Evolutionary conservation across 2,329 filamentous ascomycete genomes (phyloP).

Genomic region (Fusarium proliferatum): DNA sequence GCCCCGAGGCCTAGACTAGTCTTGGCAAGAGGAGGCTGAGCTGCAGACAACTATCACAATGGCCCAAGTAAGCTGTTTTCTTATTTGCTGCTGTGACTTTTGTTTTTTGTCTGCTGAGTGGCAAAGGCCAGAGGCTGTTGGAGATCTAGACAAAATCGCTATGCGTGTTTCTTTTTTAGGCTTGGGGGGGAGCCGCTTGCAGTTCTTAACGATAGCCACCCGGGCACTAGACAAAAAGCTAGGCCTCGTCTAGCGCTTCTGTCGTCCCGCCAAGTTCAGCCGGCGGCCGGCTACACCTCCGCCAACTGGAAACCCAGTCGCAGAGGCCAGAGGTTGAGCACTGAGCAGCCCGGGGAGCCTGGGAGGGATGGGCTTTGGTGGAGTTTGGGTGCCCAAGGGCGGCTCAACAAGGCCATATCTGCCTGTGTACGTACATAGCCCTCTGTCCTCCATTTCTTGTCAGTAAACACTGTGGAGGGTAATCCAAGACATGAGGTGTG

Average conservation of each 20-base stretch:
- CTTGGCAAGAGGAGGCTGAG: constrained; percentile 36
- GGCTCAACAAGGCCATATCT: constrained; percentile 32
- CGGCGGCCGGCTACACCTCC: constrained; percentile 16
- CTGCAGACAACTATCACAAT: constrained; percentile 21
- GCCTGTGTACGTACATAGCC: constrained; percentile 1
- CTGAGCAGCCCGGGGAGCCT: constrained; percentile 20
- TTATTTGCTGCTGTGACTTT: not conserved
- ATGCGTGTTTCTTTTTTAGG: constrained; percentile 41
- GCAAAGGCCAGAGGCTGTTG: constrained; percentile 24
- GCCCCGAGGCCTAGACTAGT: constrained; percentile 28
- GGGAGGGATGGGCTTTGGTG: constrained; percentile 23
- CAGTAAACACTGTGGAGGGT: not conserved
- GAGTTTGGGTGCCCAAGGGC: constrained; percentile 30
- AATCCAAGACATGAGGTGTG: constrained; percentile 23
- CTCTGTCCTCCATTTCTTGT: constrained; percentile 13
- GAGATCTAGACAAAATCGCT: constrained; percentile 23
- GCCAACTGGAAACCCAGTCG: constrained; percentile 6
- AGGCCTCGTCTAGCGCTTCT: constrained; percentile 27
- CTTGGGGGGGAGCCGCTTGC: constrained; percentile 35
- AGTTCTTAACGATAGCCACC: constrained; percentile 39
- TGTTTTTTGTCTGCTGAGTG: constrained; percentile 29
- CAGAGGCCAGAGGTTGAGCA: constrained; percentile 1
- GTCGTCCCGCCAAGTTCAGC: constrained; percentile 33
- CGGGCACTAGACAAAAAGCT: constrained; percentile 22
- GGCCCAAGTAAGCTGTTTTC: not conserved